A percentile compares a stretch with the other conserved stretches of the same genome.
phyloP scores from a whole-genome alignment of 164 flowering plant species.

The Nymphaea thermarum region DNA sequence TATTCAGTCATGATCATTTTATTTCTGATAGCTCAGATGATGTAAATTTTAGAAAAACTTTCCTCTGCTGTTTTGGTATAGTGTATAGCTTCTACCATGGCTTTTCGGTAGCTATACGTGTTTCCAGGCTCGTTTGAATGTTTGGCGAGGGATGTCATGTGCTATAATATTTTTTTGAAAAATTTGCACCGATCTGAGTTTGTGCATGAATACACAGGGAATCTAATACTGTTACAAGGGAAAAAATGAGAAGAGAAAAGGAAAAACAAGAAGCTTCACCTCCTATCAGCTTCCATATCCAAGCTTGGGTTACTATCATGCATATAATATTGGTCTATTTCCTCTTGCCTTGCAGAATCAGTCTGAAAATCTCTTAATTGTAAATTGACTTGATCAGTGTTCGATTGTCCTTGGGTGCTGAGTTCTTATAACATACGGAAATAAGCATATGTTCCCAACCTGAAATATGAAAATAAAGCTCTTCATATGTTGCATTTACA shows the following conservation, averaged over 20 bases:
- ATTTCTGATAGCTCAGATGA: no score
- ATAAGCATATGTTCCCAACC: constrained; percentile 24
- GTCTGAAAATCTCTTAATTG: constrained; percentile 27
- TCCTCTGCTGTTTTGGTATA: no score
- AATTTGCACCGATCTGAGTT: background rate
- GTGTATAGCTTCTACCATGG: no score
- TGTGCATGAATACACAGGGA: background rate
- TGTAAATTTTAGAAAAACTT: no score
- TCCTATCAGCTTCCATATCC: constrained; percentile 21
- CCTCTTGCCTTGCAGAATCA: constrained; percentile 12
- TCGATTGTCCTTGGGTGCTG: constrained; percentile 14
- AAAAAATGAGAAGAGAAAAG: background rate
- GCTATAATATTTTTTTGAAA: no score
- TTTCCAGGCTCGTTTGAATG: no score
- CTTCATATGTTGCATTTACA: background rate
- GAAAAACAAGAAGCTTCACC: background rate
- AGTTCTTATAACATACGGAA: constrained; percentile 37
- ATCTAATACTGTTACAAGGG: background rate
- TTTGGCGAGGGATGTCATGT: no score
- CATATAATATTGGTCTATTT: background rate
- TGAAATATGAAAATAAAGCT: background rate
- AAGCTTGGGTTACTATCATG: constrained; percentile 19
- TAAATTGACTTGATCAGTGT: constrained; percentile 9
- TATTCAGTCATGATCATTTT: no score
- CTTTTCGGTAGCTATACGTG: no score